Evolutionary conservation across 73 alveolate species (phyloP).

Genomic region (Paramecium biaurelia): DNA sequence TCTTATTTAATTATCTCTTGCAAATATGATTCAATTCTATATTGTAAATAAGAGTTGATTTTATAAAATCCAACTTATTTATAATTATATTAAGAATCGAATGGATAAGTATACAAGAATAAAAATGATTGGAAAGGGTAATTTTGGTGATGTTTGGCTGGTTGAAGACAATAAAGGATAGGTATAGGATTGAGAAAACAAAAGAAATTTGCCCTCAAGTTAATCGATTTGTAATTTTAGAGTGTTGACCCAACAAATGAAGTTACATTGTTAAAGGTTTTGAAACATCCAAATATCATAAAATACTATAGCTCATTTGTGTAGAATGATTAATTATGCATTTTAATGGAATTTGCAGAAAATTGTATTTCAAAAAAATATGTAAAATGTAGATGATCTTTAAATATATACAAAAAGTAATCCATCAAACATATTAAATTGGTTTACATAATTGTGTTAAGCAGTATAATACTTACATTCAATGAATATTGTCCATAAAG

Average conservation of each 20-base stretch:
- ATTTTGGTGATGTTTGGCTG: slow-evolving; percentile 70
- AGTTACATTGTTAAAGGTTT: slow-evolving; percentile 67
- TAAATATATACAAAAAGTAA: not conserved
- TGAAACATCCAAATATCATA: slow-evolving; percentile 74
- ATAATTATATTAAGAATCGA: not conserved
- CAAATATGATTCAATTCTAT: not conserved
- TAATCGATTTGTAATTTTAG: slow-evolving; percentile 56
- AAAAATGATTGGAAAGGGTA: slow-evolving; percentile 67
- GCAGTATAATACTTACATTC: slow-evolving; percentile 91
- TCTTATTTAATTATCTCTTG: too few relatives aligned
- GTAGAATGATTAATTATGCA: slow-evolving; percentile 66
- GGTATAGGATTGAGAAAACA: slow-evolving; percentile 19
- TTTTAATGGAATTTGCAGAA: slow-evolving; percentile 78
- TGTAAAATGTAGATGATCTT: not conserved
- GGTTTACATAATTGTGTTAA: slow-evolving; percentile 76
- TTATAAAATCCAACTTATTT: not conserved
- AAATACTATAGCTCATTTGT: slow-evolving; percentile 69
- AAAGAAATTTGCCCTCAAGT: slow-evolving; percentile 74
- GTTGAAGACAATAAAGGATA: slow-evolving; percentile 61
- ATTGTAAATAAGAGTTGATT: not conserved
- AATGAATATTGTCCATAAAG: slow-evolving; percentile 88
- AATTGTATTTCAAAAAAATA: slow-evolving; percentile 60
- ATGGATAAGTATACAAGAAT: slow-evolving; percentile 13
- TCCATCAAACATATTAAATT: not conserved
- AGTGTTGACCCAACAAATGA: slow-evolving; percentile 67